Percentiles rank a stretch among this genome's conserved stretches.
Conservation (phyloP, 2,329 filamentous ascomycete genomes). For the Alternaria angustiovoidea region DNA sequence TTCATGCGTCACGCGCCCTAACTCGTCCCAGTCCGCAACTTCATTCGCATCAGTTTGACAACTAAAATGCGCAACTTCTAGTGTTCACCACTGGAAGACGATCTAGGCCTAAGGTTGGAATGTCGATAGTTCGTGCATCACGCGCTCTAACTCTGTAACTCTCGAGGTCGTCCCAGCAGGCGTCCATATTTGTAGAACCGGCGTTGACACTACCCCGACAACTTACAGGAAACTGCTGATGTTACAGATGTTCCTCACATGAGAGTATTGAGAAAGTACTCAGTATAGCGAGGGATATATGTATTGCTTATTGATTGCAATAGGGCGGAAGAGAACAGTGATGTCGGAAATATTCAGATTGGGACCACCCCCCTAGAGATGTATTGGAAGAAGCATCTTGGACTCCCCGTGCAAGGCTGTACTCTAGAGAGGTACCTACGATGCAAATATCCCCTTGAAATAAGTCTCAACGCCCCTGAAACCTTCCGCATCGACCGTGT, state of each 20-base stretch:
- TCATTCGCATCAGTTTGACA: not conserved
- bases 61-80: not conserved
- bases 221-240: not conserved
- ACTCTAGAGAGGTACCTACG: not conserved
- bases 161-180: not conserved
- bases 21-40: not conserved
- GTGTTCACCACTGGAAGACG: not conserved
- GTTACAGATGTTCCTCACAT: not conserved
- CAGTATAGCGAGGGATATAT: not conserved
- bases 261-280: not conserved
- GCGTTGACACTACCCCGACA: not conserved
- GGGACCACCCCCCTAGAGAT: not conserved
- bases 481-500: constrained; percentile 46
- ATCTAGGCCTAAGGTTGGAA: not conserved
- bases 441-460: constrained; percentile 41
- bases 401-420: not conserved
- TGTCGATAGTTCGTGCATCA: not conserved
- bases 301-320: not conserved
- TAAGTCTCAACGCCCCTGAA: constrained; percentile 41
- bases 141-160: not conserved
- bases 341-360: not conserved
- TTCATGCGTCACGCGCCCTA: not conserved
- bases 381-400: not conserved
- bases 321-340: not conserved
- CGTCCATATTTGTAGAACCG: not conserved